These are phyloP conservation scores for Camelina hispida DNA, from an alignment of 345 rosid species.

Conservation along the genomic window DNA sequence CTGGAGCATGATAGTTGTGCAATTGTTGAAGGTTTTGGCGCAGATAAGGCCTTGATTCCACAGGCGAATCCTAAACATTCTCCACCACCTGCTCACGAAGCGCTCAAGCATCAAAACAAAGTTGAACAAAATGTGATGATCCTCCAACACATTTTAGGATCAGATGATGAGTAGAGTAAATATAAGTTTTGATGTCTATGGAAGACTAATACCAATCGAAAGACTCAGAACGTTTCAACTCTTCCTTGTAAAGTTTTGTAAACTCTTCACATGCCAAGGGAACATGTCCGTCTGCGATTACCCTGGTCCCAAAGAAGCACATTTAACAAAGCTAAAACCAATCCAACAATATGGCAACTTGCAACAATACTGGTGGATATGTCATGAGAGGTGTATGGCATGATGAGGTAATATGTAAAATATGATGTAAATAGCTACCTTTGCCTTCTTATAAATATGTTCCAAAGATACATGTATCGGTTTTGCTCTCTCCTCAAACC, in stretches of 20 bases:
- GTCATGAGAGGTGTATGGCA: not conserved
- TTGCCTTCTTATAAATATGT: conserved; percentile 77
- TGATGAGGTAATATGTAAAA: not conserved
- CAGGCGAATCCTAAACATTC: conserved; percentile 60
- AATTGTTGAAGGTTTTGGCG: conserved; percentile 65
- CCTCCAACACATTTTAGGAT: not conserved
- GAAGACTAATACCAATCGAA: conserved; percentile 59
- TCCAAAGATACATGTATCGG: conserved; percentile 85
- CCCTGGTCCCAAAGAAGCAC: conserved; percentile 52
- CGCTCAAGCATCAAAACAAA: not conserved
- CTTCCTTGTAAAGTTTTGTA: conserved; percentile 62
- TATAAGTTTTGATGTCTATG: conserved; percentile 1
- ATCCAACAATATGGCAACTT: not conserved
- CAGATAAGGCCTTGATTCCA: conserved; percentile 78
- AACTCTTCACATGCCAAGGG: conserved; percentile 92
- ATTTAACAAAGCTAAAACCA: not conserved
- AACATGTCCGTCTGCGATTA: conserved; percentile 76
- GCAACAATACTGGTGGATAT: not conserved
- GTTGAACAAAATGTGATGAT: conserved; percentile 5
- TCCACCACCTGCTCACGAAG: conserved; percentile 68
- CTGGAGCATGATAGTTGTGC: conserved; percentile 54
- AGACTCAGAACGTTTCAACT: conserved; percentile 51
- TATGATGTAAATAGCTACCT: conserved; percentile 40
- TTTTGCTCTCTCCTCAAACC: conserved; percentile 75
- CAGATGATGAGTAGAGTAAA: not conserved